These are phyloP conservation scores for Amphibolis antarctica DNA, from an alignment of 106 monocot species.

Conservation along the genomic window DNA sequence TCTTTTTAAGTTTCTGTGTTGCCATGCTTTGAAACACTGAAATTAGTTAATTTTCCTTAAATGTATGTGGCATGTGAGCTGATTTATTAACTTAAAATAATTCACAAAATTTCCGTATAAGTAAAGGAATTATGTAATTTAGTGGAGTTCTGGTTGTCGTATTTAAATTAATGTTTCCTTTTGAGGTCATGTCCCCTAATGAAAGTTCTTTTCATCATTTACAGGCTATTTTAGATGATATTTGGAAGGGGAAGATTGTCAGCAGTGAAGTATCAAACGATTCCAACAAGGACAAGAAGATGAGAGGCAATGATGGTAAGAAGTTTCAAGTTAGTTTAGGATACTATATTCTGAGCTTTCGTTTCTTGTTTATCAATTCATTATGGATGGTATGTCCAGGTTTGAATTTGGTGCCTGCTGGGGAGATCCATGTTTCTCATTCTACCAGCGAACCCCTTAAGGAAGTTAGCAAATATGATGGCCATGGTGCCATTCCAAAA, in stretches of 20 bases:
- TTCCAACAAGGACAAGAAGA: constrained; percentile 10
- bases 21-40: too few species aligned
- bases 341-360: background rate
- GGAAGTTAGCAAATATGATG: background rate
- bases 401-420: background rate
- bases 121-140: too few species aligned
- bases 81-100: too few species aligned
- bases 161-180: too few species aligned
- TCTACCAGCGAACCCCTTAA: background rate
- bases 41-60: too few species aligned
- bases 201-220: constrained; percentile 3
- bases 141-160: too few species aligned
- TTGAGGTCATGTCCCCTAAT: too few species aligned
- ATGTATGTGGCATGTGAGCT: too few species aligned
- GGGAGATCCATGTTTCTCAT: background rate
- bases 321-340: constrained; percentile 7
- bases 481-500: background rate
- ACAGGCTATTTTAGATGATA: constrained; percentile 62
- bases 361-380: background rate
- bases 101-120: too few species aligned
- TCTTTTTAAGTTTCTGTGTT: too few species aligned
- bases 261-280: constrained; percentile 33
- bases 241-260: constrained; percentile 56
- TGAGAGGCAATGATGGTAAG: constrained; percentile 9
- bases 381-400: background rate